A percentile compares a stretch with the other conserved stretches of the same genome.
These are phyloP conservation scores for Penicillium samsonianum DNA, from an alignment of 495 filamentous ascomycete genomes.

Conservation along the genomic window DNA sequence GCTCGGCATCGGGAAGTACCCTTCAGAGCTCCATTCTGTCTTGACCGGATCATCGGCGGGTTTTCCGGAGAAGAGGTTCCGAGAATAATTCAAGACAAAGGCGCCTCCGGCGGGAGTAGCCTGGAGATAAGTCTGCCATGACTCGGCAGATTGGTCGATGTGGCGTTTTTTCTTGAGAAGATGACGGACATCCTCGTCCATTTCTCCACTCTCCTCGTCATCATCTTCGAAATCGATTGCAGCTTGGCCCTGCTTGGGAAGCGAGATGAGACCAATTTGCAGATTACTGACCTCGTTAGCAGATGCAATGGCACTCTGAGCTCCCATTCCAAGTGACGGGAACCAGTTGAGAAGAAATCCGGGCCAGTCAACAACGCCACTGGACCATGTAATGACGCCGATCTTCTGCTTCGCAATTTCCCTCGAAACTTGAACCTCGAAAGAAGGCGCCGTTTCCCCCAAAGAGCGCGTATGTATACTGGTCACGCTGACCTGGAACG, in stretches of 20 bases:
- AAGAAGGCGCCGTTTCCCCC: slow-evolving; percentile 28
- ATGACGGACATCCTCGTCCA: slow-evolving; percentile 21
- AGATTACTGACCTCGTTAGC: slow-evolving; percentile 31
- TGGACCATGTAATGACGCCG: slow-evolving; percentile 39
- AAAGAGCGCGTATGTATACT: slow-evolving; percentile 33
- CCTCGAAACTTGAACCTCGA: slow-evolving; percentile 35
- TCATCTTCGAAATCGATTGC: slow-evolving; percentile 25
- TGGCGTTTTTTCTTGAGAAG: slow-evolving; percentile 21
- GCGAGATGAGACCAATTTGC: slow-evolving; percentile 39
- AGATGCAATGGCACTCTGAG: slow-evolving; percentile 22
- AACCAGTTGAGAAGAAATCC: slow-evolving; percentile 28
- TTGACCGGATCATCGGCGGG: slow-evolving; percentile 32
- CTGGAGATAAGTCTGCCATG: slow-evolving; percentile 34
- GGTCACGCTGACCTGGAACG: slow-evolving; percentile 34
- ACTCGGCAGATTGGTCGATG: slow-evolving; percentile 32
- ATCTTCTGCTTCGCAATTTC: slow-evolving; percentile 33
- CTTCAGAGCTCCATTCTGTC: slow-evolving; percentile 48
- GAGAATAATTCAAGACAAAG: slow-evolving; percentile 39
- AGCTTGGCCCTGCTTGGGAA: slow-evolving; percentile 16
- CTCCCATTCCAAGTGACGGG: slow-evolving; percentile 26
- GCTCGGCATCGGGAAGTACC: slow-evolving; percentile 36
- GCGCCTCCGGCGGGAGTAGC: slow-evolving; percentile 32
- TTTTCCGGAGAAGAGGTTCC: slow-evolving; percentile 46
- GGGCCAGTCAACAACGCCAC: slow-evolving; percentile 41
- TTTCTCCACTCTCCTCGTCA: slow-evolving; percentile 26